Evolutionary conservation across 371 early-diverging fungal species (phyloP).

Genomic region (Batrachochytrium dendrobatidis): DNA sequence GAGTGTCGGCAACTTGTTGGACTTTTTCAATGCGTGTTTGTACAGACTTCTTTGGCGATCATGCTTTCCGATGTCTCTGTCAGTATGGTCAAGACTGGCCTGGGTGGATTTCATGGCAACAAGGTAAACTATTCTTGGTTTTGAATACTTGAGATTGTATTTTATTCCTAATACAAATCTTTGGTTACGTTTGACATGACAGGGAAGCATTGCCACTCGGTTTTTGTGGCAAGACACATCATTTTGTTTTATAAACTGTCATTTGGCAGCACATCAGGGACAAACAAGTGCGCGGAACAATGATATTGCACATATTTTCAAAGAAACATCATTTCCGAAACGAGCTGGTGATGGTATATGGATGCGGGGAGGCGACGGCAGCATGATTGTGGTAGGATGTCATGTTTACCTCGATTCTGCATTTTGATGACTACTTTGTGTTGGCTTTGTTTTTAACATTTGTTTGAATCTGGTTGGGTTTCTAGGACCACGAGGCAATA

Average conservation of each 20-base stretch:
- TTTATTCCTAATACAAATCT: too few species aligned
- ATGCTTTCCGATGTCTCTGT: constrained; percentile 11
- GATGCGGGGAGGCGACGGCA: constrained; percentile 56
- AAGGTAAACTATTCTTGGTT: constrained; percentile 64
- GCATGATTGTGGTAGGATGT: constrained; percentile 41
- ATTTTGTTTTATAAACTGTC: constrained; percentile 77
- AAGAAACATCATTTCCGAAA: constrained; percentile 45
- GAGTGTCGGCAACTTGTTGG: constrained; percentile 72
- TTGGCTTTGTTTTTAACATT: constrained; percentile 4
- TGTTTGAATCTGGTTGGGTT: constrained; percentile 3
- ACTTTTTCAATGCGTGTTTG: constrained; percentile 66
- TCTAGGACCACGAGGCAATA: constrained; percentile 67
- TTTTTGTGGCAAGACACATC: constrained; percentile 68
- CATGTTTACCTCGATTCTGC: too few species aligned
- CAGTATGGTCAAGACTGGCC: constrained; percentile 64
- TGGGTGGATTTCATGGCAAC: constrained; percentile 81
- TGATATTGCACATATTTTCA: constrained; percentile 65
- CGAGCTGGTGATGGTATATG: constrained; percentile 23
- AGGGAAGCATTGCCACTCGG: constrained; percentile 78
- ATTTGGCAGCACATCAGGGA: constrained; percentile 78
- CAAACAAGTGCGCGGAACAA: constrained; percentile 64
- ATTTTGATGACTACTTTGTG: too few species aligned
- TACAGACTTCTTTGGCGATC: constrained; percentile 31
- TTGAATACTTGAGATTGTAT: background rate
- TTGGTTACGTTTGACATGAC: background rate